phyloP scores from a whole-genome alignment of 352 stramenopile genomes.

The Aphanomyces invadans region DNA sequence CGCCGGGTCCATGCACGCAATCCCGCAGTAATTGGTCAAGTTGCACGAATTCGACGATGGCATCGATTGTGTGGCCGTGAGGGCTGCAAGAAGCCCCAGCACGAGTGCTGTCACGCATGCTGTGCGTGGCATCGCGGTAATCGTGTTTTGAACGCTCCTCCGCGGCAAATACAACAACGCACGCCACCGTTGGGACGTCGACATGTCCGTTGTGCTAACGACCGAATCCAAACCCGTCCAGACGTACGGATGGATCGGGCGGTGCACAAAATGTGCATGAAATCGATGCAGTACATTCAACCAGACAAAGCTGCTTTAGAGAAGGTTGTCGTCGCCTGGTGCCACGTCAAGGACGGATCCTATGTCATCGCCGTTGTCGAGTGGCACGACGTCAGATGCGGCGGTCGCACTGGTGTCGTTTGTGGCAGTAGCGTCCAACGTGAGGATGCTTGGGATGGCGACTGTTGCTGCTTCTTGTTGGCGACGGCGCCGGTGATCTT shows the following conservation, averaged over 20 bases:
- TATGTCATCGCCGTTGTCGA: background rate
- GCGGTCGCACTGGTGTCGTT: too few relatives aligned
- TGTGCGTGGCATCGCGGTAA: background rate
- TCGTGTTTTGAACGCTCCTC: background rate
- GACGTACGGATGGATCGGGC: too few relatives aligned
- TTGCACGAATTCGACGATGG: background rate
- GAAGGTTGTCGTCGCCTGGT: background rate
- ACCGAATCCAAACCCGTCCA: too few relatives aligned
- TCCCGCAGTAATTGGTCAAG: background rate
- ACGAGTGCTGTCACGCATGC: background rate
- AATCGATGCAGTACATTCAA: background rate
- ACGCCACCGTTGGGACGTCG: background rate
- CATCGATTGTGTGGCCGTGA: too few relatives aligned
- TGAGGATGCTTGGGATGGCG: constrained; percentile 1
- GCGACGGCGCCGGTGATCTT: background rate
- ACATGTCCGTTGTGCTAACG: too few relatives aligned
- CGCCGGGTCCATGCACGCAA: background rate
- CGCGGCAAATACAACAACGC: too few relatives aligned
- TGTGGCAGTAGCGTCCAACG: background rate
- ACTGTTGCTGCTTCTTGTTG: background rate
- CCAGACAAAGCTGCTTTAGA: background rate
- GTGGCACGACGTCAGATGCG: too few relatives aligned
- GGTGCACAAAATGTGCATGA: background rate
- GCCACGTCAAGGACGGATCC: background rate
- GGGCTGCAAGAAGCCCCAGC: background rate